phyloP scores from a whole-genome alignment of 495 filamentous ascomycete species.

The Penicillium longicatenatum region DNA sequence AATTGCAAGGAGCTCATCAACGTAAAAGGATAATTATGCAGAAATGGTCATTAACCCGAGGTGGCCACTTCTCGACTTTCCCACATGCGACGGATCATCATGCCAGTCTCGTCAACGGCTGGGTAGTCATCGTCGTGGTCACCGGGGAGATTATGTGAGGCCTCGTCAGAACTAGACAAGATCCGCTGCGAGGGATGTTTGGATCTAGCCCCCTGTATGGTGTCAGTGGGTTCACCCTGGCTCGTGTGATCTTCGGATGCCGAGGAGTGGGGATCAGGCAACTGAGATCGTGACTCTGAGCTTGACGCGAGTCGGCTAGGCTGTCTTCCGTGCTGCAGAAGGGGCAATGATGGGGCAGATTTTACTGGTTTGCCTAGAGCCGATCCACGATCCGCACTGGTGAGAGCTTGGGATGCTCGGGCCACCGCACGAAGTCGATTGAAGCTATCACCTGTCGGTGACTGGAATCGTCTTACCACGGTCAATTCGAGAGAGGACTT shows the following conservation, averaged over 20 bases:
- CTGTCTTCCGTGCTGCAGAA: conserved; percentile 30
- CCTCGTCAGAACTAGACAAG: conserved; percentile 45
- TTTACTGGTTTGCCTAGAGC: conserved; percentile 39
- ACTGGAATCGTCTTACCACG: conserved; percentile 48
- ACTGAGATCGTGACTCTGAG: conserved; percentile 28
- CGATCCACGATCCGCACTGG: conserved; percentile 20
- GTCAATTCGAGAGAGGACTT: conserved; percentile 45
- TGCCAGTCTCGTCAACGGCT: conserved; percentile 31
- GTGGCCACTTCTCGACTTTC: conserved; percentile 48
- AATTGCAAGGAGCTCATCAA: conserved; percentile 3
- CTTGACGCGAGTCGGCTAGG: conserved; percentile 23
- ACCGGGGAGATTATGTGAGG: conserved; percentile 19
- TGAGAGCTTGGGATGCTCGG: conserved; percentile 23
- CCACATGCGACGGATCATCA: conserved; percentile 54
- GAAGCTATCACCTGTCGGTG: conserved; percentile 47
- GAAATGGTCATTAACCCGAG: conserved; percentile 28
- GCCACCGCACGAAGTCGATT: conserved; percentile 34
- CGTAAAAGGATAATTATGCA: conserved; percentile 17
- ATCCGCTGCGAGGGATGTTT: conserved; percentile 43
- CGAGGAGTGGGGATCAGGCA: conserved; percentile 27
- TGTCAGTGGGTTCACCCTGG: conserved; percentile 35
- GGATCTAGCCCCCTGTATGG: conserved; percentile 23
- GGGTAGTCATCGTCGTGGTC: conserved; percentile 34
- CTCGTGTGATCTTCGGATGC: conserved; percentile 30
- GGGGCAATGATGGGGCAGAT: conserved; percentile 42